A percentile compares a stretch with the other conserved stretches of the same genome.
These are phyloP conservation scores for Cladobotryum protrusum DNA, from an alignment of 2,329 filamentous ascomycete species.

Conservation along the genomic window DNA sequence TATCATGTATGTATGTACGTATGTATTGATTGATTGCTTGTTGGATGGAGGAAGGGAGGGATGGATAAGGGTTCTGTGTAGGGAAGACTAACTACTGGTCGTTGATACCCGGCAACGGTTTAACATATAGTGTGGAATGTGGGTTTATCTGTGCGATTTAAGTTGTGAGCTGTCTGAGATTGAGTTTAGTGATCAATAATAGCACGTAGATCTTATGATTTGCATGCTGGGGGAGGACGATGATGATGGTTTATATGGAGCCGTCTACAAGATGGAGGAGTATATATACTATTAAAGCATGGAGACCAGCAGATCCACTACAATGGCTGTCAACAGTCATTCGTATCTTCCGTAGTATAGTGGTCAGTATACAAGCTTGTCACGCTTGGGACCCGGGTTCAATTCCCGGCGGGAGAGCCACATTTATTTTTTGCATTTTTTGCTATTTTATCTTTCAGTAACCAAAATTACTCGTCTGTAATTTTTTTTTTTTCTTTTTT, in stretches of 20 bases:
- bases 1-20: conserved; percentile 13
- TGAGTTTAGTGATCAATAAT: no score
- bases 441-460: background rate
- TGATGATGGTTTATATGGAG: background rate
- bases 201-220: no score
- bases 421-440: conserved; percentile 8
- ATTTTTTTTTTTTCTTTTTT: conserved; percentile 6
- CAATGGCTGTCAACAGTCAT: conserved; percentile 8
- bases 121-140: background rate
- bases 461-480: no score
- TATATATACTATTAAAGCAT: background rate
- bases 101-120: conserved; percentile 28
- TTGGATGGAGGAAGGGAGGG: no score
- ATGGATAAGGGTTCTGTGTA: no score
- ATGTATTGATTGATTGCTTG: background rate
- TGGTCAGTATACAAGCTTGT: conserved; percentile 21
- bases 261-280: no score
- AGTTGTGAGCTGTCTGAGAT: no score
- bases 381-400: conserved; percentile 21
- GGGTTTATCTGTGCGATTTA: background rate
- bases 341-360: conserved; percentile 18
- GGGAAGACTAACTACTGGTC: conserved; percentile 15
- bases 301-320: conserved; percentile 2
- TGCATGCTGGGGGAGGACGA: background rate
- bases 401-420: conserved; percentile 20